Evolutionary conservation across 305 asterid genomes (phyloP).

Genomic region (Plantago coronopus): DNA sequence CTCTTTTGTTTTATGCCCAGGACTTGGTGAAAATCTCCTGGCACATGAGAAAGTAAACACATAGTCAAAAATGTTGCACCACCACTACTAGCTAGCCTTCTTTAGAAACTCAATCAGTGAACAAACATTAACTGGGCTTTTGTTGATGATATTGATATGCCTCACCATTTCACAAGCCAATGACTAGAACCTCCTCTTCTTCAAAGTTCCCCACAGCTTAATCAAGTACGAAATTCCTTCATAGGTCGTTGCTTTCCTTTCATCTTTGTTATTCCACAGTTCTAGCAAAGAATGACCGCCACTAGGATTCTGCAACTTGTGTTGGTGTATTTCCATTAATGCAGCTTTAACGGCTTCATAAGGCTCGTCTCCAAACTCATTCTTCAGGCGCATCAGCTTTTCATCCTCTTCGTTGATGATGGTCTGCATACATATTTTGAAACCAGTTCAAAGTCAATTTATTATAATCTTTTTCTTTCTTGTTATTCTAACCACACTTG

Average conservation of each 20-base stretch:
- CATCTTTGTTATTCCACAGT: slow-evolving; percentile 5
- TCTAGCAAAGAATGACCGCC: slow-evolving; percentile 1
- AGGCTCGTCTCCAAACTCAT: slow-evolving; percentile 11
- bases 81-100: too few species aligned
- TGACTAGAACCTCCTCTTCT: neutral
- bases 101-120: too few species aligned
- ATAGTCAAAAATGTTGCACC: too few species aligned
- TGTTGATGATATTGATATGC: too few species aligned
- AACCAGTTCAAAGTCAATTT: too few species aligned
- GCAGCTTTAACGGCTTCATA: slow-evolving; percentile 2
- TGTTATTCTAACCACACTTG: too few species aligned
- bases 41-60: too few species aligned
- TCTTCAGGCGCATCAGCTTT: slow-evolving; percentile 3
- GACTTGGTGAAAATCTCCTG: too few species aligned
- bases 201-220: neutral
- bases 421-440: neutral
- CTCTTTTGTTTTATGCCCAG: too few species aligned
- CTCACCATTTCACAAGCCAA: too few species aligned
- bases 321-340: neutral
- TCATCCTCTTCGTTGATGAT: neutral
- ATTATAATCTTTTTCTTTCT: too few species aligned
- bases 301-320: neutral
- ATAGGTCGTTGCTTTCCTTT: neutral
- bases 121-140: too few species aligned
- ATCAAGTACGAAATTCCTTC: slow-evolving; percentile 9